A percentile compares a stretch with the other conserved stretches of the same genome.
These are phyloP conservation scores for Vicia sativa DNA, from an alignment of 306 rosid species.

Conservation along the genomic window DNA sequence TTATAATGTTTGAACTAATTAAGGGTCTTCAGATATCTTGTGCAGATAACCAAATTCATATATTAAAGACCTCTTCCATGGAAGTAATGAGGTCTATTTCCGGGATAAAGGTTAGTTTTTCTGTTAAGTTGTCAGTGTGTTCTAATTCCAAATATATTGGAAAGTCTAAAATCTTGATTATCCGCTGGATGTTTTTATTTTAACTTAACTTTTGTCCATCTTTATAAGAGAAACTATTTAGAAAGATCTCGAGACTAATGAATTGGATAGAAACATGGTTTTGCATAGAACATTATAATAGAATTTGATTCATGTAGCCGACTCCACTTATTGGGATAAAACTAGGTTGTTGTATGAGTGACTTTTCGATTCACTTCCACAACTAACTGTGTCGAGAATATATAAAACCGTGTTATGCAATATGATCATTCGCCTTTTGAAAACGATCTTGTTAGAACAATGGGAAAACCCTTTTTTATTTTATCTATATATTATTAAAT, in stretches of 20 bases:
- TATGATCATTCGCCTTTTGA: not conserved
- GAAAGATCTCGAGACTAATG: too few species aligned
- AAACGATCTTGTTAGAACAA: slow-evolving; percentile 2
- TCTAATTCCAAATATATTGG: slow-evolving; percentile 29
- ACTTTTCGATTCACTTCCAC: slow-evolving; percentile 24
- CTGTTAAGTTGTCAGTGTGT: not conserved
- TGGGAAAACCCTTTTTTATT: not conserved
- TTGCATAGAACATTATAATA: too few species aligned
- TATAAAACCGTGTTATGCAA: slow-evolving; percentile 13
- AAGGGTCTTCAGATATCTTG: slow-evolving; percentile 72
- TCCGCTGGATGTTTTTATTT: not conserved
- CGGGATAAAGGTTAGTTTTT: slow-evolving; percentile 84
- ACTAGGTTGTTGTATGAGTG: too few species aligned
- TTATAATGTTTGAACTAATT: slow-evolving; percentile 55
- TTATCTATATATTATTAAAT: slow-evolving; percentile 2
- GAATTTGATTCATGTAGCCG: too few species aligned
- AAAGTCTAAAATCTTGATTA: slow-evolving; percentile 15
- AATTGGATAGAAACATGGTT: too few species aligned
- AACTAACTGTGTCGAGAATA: not conserved
- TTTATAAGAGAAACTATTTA: too few species aligned
- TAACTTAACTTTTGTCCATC: not conserved
- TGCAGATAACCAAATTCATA: slow-evolving; percentile 89
- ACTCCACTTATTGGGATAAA: too few species aligned
- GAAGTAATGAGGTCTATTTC: slow-evolving; percentile 84
- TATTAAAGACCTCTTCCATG: slow-evolving; percentile 84